Base-by-base conservation (phyloP, 345 rosid genomes). In the Ceriops decandra region DNA sequence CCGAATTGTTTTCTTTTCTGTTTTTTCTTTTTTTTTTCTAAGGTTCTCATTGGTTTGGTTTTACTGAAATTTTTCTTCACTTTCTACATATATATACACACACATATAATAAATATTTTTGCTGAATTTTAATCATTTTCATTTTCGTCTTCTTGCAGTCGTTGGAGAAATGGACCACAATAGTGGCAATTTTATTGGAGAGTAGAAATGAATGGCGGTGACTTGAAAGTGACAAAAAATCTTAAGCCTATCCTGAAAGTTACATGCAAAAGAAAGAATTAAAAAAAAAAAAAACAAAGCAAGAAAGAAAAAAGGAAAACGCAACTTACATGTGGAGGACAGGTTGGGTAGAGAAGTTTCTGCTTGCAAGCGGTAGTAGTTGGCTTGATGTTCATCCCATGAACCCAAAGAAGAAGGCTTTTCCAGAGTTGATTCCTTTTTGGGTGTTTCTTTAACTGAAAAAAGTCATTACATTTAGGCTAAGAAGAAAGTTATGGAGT, bases 401-500 rank as follows among this genome's bases (percentile, higher is more conserved):
- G 36, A 68, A 75, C 16, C 28, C 7, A n/a, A 47, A 24, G 32
- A 11, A 53, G 42, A 38, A 49, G 58, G 36, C 38, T 15, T 24
- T 64, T 53, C 21, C 70, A 28, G 64, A 36, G 17, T 31, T 6
- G 22, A 13, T 20, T 61, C 13, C 30, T 16, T 26, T 46, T 52
- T 20, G 30, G 21, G 57, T 62, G 67, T 6, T 58, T 68, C 53
- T 54, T 60, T 32, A 6, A 13, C 4, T 20, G 7, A 33, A 51
- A 26, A 26, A 63, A 57, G 10, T 21, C 38, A 6, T 10, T 2
- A 54, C 56, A 36, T 5, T 21, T 38, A 35, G 58, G 16, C 17
- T 27, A 13, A 60, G 38, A 72, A 5, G 60, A 56, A 68, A 52
- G 58, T 7, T 7, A 89, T 86, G 97, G 92, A 88, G 77, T 63